Evolutionary conservation across 2,329 filamentous ascomycete genomes (phyloP), one percentile per base, ranked within the genome.

Genomic region (Xylaria digitata): DNA sequence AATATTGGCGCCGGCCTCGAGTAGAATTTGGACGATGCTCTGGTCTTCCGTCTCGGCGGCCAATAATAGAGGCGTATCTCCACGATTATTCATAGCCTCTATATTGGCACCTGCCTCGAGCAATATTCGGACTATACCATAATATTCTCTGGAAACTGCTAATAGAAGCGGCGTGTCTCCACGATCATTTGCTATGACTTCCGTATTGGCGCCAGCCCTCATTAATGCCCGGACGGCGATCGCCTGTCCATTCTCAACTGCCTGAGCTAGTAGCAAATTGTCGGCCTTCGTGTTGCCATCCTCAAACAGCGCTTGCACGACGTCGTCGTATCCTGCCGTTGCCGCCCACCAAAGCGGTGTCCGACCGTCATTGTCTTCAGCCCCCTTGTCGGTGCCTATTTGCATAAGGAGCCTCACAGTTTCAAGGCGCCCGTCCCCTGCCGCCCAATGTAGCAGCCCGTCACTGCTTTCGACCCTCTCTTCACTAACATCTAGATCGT

Each of bases 381-480:
- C 7, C 17, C 3, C 7, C 19, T 43, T 2, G 21, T n/a, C 6
- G 15, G 52, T 23, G 13, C 15, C 37, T 46, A 56, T 56, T 9
- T 56, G 54, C 32, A 19, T 2, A 34, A 56, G 54, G 5, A 56
- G 40, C 54, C 37, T 56, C 23, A 56, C 54, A 9, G 40, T 46
- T 45, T 17, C 23, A 23, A 56, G 54, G 32, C 32, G 54, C 8
- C 40, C 40, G 21, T 13, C 3, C 54, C 8, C n/a, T 32, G 54
- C 54, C 11, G 54, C 40, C 17, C 40, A 19, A 13, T 45, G 13
- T 1, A 45, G 23, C 23, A 46, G 3, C 5, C 4, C 3, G 40
- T 21, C 54, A 15, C 37, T 17, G 17, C 32, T 32, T 30, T 8
- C 54, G 5, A 3, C 19, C 15, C 3, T 45, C 13, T 56, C 15